These are phyloP conservation scores for Echinochloa phyllopogon DNA, from an alignment of 176 grass and related monocot genomes.

Conservation along the genomic window DNA sequence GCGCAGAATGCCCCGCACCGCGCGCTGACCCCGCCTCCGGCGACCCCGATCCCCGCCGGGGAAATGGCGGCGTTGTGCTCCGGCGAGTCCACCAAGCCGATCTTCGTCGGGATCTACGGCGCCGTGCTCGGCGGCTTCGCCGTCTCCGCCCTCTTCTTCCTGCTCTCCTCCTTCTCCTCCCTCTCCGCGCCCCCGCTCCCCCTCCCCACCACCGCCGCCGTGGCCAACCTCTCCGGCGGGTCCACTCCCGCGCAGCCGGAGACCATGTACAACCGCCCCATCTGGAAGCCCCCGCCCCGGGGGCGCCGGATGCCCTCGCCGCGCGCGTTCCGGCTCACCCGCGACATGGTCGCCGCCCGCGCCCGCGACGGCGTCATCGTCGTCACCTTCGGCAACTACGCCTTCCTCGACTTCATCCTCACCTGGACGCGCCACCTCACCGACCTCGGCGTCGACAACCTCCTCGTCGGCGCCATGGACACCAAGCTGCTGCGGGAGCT, in stretches of 20 bases:
- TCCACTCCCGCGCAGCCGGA: constrained; percentile 4
- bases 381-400: constrained; percentile 88
- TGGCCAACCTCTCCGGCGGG: constrained; percentile 15
- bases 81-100: constrained; percentile 54
- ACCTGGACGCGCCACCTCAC: constrained; percentile 90
- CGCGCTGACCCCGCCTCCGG: constrained; percentile 26
- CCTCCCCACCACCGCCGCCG: constrained; percentile 23
- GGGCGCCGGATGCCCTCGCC: constrained; percentile 57
- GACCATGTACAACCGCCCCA: constrained; percentile 58
- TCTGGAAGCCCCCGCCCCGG: constrained; percentile 66
- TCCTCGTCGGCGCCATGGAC: constrained; percentile 98
- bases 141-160: constrained; percentile 78
- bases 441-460: constrained; percentile 66
- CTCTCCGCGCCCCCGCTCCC: constrained; percentile 45
- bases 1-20: not conserved
- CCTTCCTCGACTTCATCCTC: constrained; percentile 92
- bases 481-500: constrained; percentile 80
- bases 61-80: constrained; percentile 51
- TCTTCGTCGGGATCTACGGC: constrained; percentile 74
- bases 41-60: constrained; percentile 13
- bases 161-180: constrained; percentile 63
- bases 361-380: constrained; percentile 73
- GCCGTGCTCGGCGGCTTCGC: constrained; percentile 63
- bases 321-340: constrained; percentile 68
- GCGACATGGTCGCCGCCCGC: constrained; percentile 65